Evolutionary conservation across 805 yeast genomes (phyloP), one percentile per base, ranked within the genome.

Genomic region (Starmera pachycereana): DNA sequence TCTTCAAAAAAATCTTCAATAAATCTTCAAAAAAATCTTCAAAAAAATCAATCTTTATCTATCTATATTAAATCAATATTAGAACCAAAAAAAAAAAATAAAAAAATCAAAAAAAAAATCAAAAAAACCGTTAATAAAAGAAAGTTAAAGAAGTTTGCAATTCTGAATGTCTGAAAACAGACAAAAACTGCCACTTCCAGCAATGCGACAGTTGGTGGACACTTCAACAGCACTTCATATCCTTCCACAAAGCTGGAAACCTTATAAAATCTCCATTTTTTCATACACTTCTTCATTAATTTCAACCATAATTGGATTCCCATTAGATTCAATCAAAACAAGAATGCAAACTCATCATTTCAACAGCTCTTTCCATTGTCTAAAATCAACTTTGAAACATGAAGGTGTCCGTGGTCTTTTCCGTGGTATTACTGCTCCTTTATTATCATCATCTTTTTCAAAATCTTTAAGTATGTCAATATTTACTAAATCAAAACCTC

Each of bases 241-340:
- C 5, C 65, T 79, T 40, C 85, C 85, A 2, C 56, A 49, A 3
- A 29, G 47, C 0, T 47, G 78, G 2, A 59, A 64, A 35, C 79
- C 82, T 1, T 78, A 72, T 60, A 64, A 75, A 41, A 67, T 78
- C 1, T 70, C 81, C 9, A 58, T 78, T 2, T 53, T 82, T 38
- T 84, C 92, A 1, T 81, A 78, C 47, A 58, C 75, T 0, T 65
- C 89, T 2, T 78, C 88, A 0, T 57, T 81, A 34, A 57, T 71
- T 11, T 70, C 88, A 14, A 80, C 88, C 2, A 64, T 75, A 4
- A 69, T 78, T n/a, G 94, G 92, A 14, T 86, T 78, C 52, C 96
- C 96, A 1, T 59, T 86, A 37, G 96, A 86, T 55, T 81, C 92
- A n/a, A 67, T 87, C 43, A 86, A 86, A 57, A 87, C 95, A 0